Evolutionary conservation across 768 basidiomycete genomes (phyloP), one percentile per base, ranked within the genome.

Genomic region (Collybia sordida): DNA sequence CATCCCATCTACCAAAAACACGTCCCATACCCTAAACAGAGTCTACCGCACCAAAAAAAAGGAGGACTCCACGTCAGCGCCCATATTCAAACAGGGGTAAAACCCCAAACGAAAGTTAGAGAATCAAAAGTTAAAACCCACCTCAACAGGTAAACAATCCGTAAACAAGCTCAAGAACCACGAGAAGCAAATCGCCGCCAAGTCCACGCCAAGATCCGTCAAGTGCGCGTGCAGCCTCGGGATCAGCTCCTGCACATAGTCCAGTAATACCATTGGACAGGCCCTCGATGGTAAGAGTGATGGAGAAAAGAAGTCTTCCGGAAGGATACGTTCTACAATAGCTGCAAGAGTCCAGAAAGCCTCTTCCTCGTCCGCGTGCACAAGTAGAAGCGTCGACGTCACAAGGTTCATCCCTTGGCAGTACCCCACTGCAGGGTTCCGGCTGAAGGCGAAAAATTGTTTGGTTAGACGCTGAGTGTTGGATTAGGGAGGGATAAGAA

Each of bases 151-250:
- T 6, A 98, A 72, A 63, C 95, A 96, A 58, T 97, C 94, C 0
- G 95, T 97, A 62, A 98, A 98, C 18, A 99, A 74, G 3, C 93
- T 94, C 21, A 99, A 72, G 69, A 98, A 97, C 97, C 97, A 99
- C 11, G 94, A 96, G 73, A 99, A 99, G 52, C 93, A 97, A 53
- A 98, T 93, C 0, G 95, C 94, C 2, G 86, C 85, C 2, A 99
- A 78, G 62, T 99, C 95, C 11, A 98, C 85, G 4, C 88, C 92
- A 1, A 96, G 81, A 11, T 86, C 79, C 1, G 76, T 78, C 31
- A 98, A 74, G 59, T 98, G 93, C 0, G 72, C 63, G 47, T 87
- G 81, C 1, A 98, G 71, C 65, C 83, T 87, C 0, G 93, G 94
- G 6, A 82, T 73, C 38, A 75, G 65, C 54, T 93, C 88, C 40